These are phyloP conservation scores for Leishmania major DNA, from an alignment of 208 protist species.

Conservation along the genomic window DNA sequence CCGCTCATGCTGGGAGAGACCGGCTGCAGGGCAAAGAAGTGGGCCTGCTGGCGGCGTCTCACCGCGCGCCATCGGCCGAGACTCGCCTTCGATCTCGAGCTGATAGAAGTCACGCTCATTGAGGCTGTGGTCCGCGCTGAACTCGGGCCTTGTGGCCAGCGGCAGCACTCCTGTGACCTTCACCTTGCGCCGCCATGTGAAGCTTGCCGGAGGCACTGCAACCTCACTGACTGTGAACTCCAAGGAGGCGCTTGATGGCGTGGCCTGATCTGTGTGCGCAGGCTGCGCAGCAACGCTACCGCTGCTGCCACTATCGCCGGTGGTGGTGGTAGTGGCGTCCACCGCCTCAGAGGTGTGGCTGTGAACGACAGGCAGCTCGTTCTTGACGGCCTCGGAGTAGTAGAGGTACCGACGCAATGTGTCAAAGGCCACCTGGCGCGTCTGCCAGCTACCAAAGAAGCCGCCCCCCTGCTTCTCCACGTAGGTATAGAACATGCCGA, in stretches of 20 bases:
- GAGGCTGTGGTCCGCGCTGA: constrained; percentile 25
- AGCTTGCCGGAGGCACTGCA: neutral
- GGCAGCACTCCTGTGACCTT: constrained; percentile 46
- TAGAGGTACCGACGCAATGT: constrained; percentile 67
- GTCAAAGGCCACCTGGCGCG: constrained; percentile 66
- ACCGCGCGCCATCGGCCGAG: constrained; percentile 37
- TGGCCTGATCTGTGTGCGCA: neutral
- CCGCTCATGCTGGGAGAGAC: constrained; percentile 16
- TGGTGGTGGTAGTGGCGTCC: neutral
- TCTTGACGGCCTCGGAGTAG: constrained; percentile 44
- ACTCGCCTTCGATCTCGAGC: constrained; percentile 54
- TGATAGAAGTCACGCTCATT: constrained; percentile 61
- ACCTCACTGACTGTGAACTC: neutral
- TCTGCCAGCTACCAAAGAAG: constrained; percentile 53
- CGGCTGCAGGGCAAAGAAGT: constrained; percentile 49
- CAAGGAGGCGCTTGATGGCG: neutral
- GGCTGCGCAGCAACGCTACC: neutral
- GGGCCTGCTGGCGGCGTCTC: constrained; percentile 51
- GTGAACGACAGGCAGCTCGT: constrained; percentile 2
- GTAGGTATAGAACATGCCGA: constrained; percentile 59
- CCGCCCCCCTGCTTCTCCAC: constrained; percentile 56
- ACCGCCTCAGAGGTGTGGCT: neutral
- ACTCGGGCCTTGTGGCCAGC: constrained; percentile 29
- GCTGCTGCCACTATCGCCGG: neutral
- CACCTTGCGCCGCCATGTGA: constrained; percentile 53